Evolutionary conservation across 2,329 filamentous ascomycete species (phyloP).

Genomic region (Cladobotryum protrusum): DNA sequence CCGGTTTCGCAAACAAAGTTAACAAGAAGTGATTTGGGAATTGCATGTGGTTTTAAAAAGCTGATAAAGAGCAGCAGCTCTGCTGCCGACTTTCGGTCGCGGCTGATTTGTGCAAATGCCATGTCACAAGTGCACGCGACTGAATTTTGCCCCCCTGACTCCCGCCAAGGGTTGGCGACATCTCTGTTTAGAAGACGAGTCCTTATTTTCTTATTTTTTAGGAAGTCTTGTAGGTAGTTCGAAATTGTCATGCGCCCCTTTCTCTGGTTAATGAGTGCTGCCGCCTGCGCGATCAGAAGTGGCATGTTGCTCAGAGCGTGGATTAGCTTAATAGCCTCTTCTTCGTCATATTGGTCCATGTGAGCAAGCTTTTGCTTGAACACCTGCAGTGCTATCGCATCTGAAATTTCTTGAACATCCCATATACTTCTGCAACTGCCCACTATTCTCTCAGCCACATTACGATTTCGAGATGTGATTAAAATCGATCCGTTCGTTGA

Average conservation of each 20-base stretch:
- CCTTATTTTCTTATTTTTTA: slow-evolving; percentile 9
- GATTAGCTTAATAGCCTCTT: not conserved
- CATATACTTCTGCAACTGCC: not conserved
- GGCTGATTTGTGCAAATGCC: slow-evolving; percentile 27
- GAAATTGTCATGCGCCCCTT: slow-evolving; percentile 19
- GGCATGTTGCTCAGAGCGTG: not conserved
- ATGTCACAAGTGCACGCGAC: not conserved
- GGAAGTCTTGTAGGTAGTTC: slow-evolving; percentile 34
- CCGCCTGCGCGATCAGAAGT: not conserved
- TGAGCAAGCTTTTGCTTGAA: not conserved
- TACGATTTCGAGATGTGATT: not conserved
- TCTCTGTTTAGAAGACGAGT: not conserved
- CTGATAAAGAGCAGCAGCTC: slow-evolving; percentile 40
- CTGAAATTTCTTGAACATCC: not conserved
- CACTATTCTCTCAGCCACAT: not conserved
- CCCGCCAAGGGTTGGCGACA: not conserved
- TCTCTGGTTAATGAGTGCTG: not conserved
- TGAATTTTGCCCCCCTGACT: not conserved
- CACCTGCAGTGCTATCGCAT: not conserved
- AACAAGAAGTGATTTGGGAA: slow-evolving; percentile 21
- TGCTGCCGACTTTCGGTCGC: slow-evolving; percentile 27
- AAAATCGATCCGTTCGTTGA: not conserved
- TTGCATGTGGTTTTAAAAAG: slow-evolving; percentile 38
- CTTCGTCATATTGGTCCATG: not conserved
- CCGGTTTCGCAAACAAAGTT: not conserved